Evolutionary conservation across 371 early-diverging fungal genomes (phyloP), one percentile per base, ranked within the genome.

Genomic region (Mycotypha africana): DNA sequence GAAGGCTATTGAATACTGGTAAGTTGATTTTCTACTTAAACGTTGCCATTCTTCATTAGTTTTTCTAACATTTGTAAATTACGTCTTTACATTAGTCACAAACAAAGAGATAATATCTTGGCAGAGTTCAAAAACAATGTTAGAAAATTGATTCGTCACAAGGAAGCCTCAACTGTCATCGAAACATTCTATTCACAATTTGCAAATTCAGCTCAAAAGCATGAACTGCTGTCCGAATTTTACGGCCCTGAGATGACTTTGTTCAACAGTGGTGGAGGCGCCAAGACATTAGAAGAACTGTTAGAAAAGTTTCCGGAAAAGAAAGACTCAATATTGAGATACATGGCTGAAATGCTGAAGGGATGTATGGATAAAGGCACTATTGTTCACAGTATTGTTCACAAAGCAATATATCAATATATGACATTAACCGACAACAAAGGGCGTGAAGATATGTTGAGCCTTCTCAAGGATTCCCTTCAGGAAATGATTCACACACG

Each of bases 241-340:
- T 95, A 93, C 59, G 95, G 95, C 32, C 89, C 88, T 14, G 93
- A 93, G 60, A 93, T 86, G 76, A 79, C 87, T 0, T 55, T 93
- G 20, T 95, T 93, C 65, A 53, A 49, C 19, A 49, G 50, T 25
- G 61, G 49, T 21, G 67, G 65, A 15, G 69, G 74, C 43, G 65
- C 69, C 53, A 67, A 75, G 63, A 69, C 85, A 9, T 49, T 91
- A 24, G 79, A 84, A 9, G 80, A 76, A 16, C 62, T 93, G 31
- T 53, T 95, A 49, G 70, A 62, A 38, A 61, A 63, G 24, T 56
- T 82, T 44, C 93, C 93, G 10, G 65, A 76, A 31, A 93, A 93
- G 74, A 87, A 85, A 59, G 87, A 80, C 2, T 51, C 72, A 22
- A 79, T 93, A 31, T 51, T 94, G 55, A 76, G 79, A 52, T 69